Conservation (phyloP, 2,329 filamentous ascomycete species). For the Trichoderma arundinaceum region DNA sequence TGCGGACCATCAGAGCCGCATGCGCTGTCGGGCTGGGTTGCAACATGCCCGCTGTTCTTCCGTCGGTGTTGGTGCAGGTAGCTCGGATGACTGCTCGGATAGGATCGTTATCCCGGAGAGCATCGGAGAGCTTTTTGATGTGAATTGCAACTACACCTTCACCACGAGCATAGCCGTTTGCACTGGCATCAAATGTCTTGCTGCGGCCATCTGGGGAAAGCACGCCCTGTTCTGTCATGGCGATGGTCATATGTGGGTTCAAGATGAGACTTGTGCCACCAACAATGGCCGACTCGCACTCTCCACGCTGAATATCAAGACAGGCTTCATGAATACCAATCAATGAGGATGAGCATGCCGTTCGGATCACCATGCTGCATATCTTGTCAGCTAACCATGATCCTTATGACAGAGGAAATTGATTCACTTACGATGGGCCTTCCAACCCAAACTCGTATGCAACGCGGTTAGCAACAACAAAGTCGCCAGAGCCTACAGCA, state of each 20-base stretch:
- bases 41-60: slow-evolving; percentile 48
- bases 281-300: slow-evolving; percentile 42
- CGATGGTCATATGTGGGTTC: slow-evolving; percentile 36
- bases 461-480: slow-evolving; percentile 42
- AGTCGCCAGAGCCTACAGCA: slow-evolving; percentile 35
- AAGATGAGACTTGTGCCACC: slow-evolving; percentile 44
- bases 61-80: slow-evolving; percentile 47
- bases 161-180: slow-evolving; percentile 54
- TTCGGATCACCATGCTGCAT: slow-evolving; percentile 43
- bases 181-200: slow-evolving; percentile 47
- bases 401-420: no score
- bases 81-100: slow-evolving; percentile 46
- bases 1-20: slow-evolving; percentile 47
- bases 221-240: slow-evolving; percentile 38
- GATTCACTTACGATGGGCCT: slow-evolving; percentile 49
- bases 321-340: slow-evolving; percentile 44
- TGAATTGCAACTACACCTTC: slow-evolving; percentile 51
- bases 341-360: slow-evolving; percentile 45
- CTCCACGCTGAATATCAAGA: slow-evolving; percentile 38
- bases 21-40: slow-evolving; percentile 47
- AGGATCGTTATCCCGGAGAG: slow-evolving; percentile 52
- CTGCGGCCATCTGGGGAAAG: slow-evolving; percentile 39
- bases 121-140: slow-evolving; percentile 51
- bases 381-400: no score
- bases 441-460: slow-evolving; percentile 50